Percentiles rank a stretch among this genome's conserved stretches.
Evolutionary conservation across 2,329 filamentous ascomycete genomes (phyloP).

Genomic region (Hypoxylon sp.): DNA sequence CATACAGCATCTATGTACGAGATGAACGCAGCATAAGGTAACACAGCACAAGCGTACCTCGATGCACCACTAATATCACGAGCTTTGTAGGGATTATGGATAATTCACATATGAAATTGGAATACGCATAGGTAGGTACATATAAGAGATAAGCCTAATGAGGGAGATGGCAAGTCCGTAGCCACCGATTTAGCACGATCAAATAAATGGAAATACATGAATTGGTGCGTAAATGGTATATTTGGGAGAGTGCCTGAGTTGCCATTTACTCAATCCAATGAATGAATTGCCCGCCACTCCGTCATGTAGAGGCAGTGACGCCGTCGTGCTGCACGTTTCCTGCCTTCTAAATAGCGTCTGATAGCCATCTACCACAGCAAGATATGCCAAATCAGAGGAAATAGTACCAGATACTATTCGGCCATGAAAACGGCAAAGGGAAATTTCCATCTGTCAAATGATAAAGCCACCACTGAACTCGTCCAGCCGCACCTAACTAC

Average conservation of each 20-base stretch:
- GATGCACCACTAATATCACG: neutral
- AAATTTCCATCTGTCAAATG: neutral
- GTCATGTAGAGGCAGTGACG: neutral
- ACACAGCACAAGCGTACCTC: conserved; percentile 4
- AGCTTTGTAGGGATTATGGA: neutral
- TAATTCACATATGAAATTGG: neutral
- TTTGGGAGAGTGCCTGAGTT: neutral
- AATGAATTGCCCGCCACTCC: neutral
- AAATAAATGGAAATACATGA: neutral
- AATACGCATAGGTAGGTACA: neutral
- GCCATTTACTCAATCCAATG: neutral
- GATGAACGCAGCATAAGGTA: conserved; percentile 7
- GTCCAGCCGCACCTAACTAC: neutral
- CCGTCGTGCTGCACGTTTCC: neutral
- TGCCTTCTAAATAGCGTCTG: neutral
- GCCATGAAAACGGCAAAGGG: neutral
- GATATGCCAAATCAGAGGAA: no score
- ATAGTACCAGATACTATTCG: neutral
- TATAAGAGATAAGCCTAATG: conserved; percentile 9
- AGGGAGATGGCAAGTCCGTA: neutral
- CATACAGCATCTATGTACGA: conserved; percentile 2
- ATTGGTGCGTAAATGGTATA: neutral
- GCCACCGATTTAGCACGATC: neutral
- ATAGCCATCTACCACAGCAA: neutral
- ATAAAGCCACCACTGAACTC: neutral